These are phyloP conservation scores for Drechmeria coniospora DNA, from an alignment of 2,329 filamentous ascomycete species.

Conservation along the genomic window DNA sequence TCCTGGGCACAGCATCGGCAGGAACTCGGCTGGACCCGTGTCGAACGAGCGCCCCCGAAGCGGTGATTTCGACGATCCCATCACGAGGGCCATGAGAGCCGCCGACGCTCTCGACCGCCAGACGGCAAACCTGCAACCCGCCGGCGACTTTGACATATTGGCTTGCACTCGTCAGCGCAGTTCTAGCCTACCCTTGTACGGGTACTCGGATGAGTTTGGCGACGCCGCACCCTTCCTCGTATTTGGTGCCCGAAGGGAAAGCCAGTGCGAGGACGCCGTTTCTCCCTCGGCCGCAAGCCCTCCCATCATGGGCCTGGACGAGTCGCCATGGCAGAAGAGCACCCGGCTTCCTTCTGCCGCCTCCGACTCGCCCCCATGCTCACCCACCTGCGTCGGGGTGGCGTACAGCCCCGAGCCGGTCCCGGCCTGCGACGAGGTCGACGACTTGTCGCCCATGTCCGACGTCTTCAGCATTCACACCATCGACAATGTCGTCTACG, in stretches of 20 bases:
- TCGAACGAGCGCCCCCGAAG: too few species aligned
- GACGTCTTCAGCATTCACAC: conserved; percentile 19
- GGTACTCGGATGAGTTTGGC: conserved; percentile 25
- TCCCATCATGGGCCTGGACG: conserved; percentile 14
- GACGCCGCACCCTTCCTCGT: conserved; percentile 32
- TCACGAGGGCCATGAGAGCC: conserved; percentile 39
- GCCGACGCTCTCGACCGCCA: conserved; percentile 41
- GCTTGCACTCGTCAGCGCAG: conserved; percentile 25
- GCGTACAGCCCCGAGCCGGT: conserved; percentile 9
- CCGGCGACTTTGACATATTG: conserved; percentile 31
- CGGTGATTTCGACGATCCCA: conserved; percentile 29
- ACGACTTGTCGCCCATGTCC: conserved; percentile 16
- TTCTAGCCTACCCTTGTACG: conserved; percentile 32
- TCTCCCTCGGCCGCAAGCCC: conserved; percentile 11
- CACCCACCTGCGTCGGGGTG: conserved; percentile 21
- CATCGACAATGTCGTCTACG: conserved; percentile 22
- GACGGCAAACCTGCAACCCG: conserved; percentile 37
- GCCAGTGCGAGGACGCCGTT: conserved; percentile 5
- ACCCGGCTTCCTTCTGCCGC: conserved; percentile 6
- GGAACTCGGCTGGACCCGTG: too few species aligned
- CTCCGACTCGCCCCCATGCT: conserved; percentile 9
- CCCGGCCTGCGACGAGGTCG: conserved; percentile 7
- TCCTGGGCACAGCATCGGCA: conserved; percentile 8
- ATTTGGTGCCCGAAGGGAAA: conserved; percentile 22
- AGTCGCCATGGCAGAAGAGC: conserved; percentile 4